Evolutionary conservation across 176 grass and related monocot genomes (phyloP).

Genomic region (Carex cristatella): DNA sequence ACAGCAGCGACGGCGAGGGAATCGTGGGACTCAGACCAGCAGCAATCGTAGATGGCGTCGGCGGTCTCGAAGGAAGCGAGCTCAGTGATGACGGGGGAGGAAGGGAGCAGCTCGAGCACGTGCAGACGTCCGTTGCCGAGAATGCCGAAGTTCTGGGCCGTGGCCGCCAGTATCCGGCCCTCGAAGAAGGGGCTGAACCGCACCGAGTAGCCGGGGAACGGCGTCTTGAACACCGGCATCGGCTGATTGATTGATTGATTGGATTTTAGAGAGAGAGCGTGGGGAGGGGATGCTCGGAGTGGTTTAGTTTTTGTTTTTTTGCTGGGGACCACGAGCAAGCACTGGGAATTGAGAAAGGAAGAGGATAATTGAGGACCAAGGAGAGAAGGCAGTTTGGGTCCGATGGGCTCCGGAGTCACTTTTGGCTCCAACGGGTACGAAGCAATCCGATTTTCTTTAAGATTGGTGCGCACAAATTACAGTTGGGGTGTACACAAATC

Average conservation of each 20-base stretch:
- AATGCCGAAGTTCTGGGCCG: constrained; percentile 77
- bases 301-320: no score
- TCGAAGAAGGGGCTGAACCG: constrained; percentile 92
- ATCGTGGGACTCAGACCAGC: constrained; percentile 90
- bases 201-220: constrained; percentile 55
- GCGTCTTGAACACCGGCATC: constrained; percentile 82
- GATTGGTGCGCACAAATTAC: no score
- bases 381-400: no score
- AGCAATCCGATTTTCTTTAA: no score
- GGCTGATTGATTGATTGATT: constrained; percentile 9
- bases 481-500: no score
- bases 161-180: constrained; percentile 55
- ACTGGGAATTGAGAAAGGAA: neutral
- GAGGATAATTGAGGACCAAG: no score
- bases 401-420: no score
- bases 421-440: no score
- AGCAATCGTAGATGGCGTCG: constrained; percentile 83
- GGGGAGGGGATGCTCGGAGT: neutral
- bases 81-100: constrained; percentile 22
- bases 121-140: constrained; percentile 91
- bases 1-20: constrained; percentile 58
- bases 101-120: constrained; percentile 60
- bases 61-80: constrained; percentile 74
- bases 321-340: neutral
- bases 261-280: neutral